phyloP scores from a whole-genome alignment of 441 rosid species.

The Kokia cookei region DNA sequence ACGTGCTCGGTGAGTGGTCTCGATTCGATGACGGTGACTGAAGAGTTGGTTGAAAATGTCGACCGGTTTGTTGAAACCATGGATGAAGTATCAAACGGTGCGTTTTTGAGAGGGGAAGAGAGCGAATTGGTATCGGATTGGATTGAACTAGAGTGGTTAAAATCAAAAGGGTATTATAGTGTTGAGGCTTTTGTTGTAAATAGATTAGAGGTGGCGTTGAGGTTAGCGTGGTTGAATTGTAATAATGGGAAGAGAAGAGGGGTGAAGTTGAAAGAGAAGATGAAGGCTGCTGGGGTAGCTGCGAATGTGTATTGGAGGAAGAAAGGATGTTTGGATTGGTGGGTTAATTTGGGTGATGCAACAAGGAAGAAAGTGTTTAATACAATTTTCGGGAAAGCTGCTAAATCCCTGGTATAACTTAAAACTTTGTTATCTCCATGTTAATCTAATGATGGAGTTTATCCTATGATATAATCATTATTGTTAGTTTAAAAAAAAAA shows the following conservation, averaged over 20 bases:
- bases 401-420: slow-evolving; percentile 65
- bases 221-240: slow-evolving; percentile 84
- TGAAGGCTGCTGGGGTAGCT: slow-evolving; percentile 45
- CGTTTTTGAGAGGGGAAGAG: slow-evolving; percentile 77
- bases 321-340: slow-evolving; percentile 88
- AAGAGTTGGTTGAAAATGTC: slow-evolving; percentile 51
- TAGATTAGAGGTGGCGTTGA: slow-evolving; percentile 81
- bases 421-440: neutral
- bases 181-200: slow-evolving; percentile 81
- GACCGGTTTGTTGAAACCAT: slow-evolving; percentile 64
- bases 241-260: slow-evolving; percentile 66
- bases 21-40: slow-evolving; percentile 59
- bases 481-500: neutral
- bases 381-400: slow-evolving; percentile 54
- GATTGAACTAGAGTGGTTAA: slow-evolving; percentile 88
- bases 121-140: slow-evolving; percentile 69
- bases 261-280: slow-evolving; percentile 75
- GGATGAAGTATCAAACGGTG: slow-evolving; percentile 69
- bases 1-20: slow-evolving; percentile 49
- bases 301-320: slow-evolving; percentile 90
- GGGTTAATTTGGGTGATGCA: slow-evolving; percentile 57
- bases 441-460: neutral
- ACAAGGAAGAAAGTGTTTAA: slow-evolving; percentile 46
- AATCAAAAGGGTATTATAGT: slow-evolving; percentile 84
- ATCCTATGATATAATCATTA: neutral